Evolutionary conservation across 106 monocot species (phyloP).

Genomic region (Phalaenopsis equestris): DNA sequence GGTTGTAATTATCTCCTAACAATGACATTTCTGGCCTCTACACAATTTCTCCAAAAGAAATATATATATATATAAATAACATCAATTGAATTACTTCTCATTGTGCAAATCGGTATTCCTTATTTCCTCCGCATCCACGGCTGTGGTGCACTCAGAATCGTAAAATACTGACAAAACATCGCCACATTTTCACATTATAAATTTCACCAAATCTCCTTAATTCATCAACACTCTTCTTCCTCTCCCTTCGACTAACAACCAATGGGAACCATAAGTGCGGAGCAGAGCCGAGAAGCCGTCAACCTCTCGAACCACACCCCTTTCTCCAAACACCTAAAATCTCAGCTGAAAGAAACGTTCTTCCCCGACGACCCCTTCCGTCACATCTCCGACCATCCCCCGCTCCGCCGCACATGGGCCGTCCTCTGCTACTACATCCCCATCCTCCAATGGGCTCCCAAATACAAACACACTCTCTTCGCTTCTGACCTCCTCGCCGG

Average conservation of each 20-base stretch:
- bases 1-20: no score
- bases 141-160: no score
- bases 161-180: no score
- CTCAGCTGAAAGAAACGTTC: constrained; percentile 47
- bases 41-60: no score
- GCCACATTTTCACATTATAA: no score
- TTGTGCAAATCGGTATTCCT: no score
- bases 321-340: constrained; percentile 14
- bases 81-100: no score
- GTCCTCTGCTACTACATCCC: constrained; percentile 43
- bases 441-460: constrained; percentile 51
- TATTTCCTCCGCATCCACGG: no score
- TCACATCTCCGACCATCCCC: constrained; percentile 13
- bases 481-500: constrained; percentile 60
- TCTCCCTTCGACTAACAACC: background rate
- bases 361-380: constrained; percentile 70
- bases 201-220: no score
- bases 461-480: constrained; percentile 33
- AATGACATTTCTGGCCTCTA: no score
- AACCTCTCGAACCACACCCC: constrained; percentile 9
- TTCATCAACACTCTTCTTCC: background rate
- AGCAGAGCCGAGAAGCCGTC: background rate
- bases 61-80: no score
- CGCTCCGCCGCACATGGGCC: constrained; percentile 4
- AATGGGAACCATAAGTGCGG: background rate